Conservation (phyloP, 2,329 filamentous ascomycete species). For the Penicillium psychrosexuale region DNA sequence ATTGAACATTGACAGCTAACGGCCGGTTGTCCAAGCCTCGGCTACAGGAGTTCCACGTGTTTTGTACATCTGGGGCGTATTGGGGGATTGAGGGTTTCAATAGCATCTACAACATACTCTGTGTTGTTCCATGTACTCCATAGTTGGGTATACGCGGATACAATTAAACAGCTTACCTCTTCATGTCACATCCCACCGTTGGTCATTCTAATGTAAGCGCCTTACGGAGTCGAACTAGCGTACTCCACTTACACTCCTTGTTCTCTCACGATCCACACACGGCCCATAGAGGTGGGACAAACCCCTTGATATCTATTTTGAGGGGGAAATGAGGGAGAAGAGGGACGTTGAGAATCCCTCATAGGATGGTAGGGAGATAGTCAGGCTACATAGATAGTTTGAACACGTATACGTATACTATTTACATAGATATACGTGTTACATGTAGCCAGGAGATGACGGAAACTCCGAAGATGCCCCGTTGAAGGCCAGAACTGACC, state of each 20-base stretch:
- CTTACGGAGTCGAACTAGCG: conserved; percentile 9
- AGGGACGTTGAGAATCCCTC: neutral
- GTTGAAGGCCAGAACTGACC: neutral
- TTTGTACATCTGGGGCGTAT: conserved; percentile 9
- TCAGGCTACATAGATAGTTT: neutral
- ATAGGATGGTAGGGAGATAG: neutral
- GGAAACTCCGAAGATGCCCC: neutral
- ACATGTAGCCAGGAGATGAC: no score
- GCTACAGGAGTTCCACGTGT: conserved; percentile 18
- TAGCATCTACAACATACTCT: neutral
- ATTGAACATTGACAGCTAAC: conserved; percentile 16
- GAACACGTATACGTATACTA: neutral
- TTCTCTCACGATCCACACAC: conserved; percentile 24
- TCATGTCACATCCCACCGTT: conserved; percentile 5
- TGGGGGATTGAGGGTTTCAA: conserved; percentile 4
- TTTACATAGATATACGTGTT: neutral
- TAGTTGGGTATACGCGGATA: neutral
- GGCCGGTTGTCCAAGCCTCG: conserved; percentile 7
- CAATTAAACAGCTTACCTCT: neutral
- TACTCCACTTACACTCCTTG: conserved; percentile 20
- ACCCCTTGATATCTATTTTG: conserved; percentile 12
- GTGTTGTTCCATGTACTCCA: neutral
- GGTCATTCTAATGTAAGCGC: conserved; percentile 20
- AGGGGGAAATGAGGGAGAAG: neutral
- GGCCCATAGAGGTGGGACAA: conserved; percentile 23